Base-by-base conservation (phyloP, 1,284 basidiomycete species). In the Tetrapyrgos nigripes region DNA sequence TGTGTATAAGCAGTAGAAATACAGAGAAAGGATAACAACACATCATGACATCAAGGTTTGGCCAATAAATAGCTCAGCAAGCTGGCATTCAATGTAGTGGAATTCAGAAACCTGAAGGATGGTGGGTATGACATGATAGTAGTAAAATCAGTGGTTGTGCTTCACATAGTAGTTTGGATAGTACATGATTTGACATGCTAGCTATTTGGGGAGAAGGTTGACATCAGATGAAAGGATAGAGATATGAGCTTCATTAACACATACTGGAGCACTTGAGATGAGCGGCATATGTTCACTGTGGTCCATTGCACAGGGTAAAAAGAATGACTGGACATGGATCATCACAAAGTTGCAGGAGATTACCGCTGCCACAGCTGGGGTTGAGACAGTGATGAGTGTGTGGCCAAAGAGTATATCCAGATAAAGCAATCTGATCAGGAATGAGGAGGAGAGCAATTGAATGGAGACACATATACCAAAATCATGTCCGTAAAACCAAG, bases 21-120 rank as follows among this genome's bases (percentile, higher is more conserved):
- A 4, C 4, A 19, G 4, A 33, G 23, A 14, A 31, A 33, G 31
- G 31, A 33, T 14, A 14, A 4, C 21, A 23, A 37, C 50, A 23
- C 40, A 52, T 33, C 50, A 40, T 37, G 50, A 52, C 21, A 37
- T 52, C 50, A 52, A 13, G 9, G 40, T 52, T 26, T 52, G 50
- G 6, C 29, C 50, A 4, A 52, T 23, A 40, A 52, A 52, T 13
- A 52, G 31, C 6, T 52, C 50, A 9, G 24, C 50, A 37, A 52
- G 31, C 29, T 35, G 31, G 3, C 19, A 13, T 23, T 52, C 31
- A 8, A 52, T 35, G 21, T 52, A 52, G 26, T 35, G 28, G 24
- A 37, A 33, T 13, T 37, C 21, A 10, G 50, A 17, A 3, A 40
- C 50, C 26, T 52, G 29, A 11, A 52, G 19, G 8, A 24, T 33